These are phyloP conservation scores for Neoarthrinium moseri DNA, from an alignment of 2,329 filamentous ascomycete species.

Conservation along the genomic window DNA sequence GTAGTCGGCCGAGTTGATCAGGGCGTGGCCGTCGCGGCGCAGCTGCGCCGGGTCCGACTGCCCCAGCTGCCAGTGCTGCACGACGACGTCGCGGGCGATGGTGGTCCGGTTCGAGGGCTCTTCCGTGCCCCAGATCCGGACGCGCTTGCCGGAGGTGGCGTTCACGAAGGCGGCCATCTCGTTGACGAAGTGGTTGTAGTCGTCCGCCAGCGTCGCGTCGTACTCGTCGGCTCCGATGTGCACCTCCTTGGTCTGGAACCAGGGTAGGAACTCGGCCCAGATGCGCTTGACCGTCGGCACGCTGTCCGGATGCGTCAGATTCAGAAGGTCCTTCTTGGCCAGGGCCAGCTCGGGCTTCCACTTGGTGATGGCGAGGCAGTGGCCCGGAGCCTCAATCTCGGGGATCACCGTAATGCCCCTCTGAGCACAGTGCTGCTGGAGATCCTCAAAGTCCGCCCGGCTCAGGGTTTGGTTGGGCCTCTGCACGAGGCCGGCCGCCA, in stretches of 20 bases:
- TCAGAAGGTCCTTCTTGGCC: conserved; percentile 44
- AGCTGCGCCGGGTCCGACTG: conserved; percentile 43
- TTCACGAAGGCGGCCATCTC: conserved; percentile 44
- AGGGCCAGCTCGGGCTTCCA: conserved; percentile 54
- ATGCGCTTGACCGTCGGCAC: conserved; percentile 50
- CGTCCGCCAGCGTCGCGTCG: conserved; percentile 37
- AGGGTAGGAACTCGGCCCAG: conserved; percentile 52
- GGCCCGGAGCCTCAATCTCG: conserved; percentile 54
- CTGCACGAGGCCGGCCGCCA: conserved; percentile 41
- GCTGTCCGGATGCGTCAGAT: conserved; percentile 51
- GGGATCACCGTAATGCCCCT: conserved; percentile 53
- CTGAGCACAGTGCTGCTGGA: conserved; percentile 47
- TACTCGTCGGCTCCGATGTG: conserved; percentile 58
- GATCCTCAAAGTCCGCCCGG: conserved; percentile 41
- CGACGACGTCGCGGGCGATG: conserved; percentile 36
- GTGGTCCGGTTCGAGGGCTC: conserved; percentile 37
- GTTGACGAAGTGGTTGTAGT: conserved; percentile 52
- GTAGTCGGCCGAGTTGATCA: conserved; percentile 48
- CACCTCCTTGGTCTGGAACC: conserved; percentile 54
- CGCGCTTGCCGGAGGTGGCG: conserved; percentile 34
- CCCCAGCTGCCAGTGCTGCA: conserved; percentile 49
- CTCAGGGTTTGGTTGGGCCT: conserved; percentile 44
- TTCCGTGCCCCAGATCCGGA: conserved; percentile 54
- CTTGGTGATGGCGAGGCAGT: conserved; percentile 50
- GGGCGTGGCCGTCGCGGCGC: conserved; percentile 31